Percentiles rank a stretch among this genome's conserved stretches.
phyloP scores from a whole-genome alignment of 2,329 filamentous ascomycete species.

The Sclerotinia glacialis region DNA sequence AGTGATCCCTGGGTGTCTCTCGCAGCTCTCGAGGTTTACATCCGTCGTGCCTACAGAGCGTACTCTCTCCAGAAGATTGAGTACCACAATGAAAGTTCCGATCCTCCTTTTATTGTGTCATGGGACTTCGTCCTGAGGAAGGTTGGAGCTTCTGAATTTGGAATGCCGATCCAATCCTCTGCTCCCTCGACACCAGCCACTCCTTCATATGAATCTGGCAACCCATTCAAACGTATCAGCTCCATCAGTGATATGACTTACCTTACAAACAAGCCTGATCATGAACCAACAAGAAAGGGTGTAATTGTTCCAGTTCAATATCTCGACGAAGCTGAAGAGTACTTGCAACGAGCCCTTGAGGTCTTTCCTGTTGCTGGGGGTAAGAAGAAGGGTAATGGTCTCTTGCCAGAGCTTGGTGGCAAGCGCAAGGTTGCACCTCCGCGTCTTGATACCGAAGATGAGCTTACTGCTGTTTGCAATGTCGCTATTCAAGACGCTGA shows the following conservation, averaged over 20 bases:
- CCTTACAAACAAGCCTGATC: slow-evolving; percentile 66
- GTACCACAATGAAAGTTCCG: slow-evolving; percentile 71
- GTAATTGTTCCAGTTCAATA: slow-evolving; percentile 92
- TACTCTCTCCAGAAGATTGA: slow-evolving; percentile 88
- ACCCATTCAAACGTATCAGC: slow-evolving; percentile 76
- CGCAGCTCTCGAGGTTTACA: slow-evolving; percentile 92
- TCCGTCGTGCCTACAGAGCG: slow-evolving; percentile 93
- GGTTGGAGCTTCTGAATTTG: slow-evolving; percentile 87
- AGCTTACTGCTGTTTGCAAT: slow-evolving; percentile 89
- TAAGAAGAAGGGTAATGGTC: slow-evolving; percentile 57
- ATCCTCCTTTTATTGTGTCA: slow-evolving; percentile 75
- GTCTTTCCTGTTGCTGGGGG: slow-evolving; percentile 62
- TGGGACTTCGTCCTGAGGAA: slow-evolving; percentile 97
- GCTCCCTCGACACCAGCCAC: slow-evolving; percentile 83
- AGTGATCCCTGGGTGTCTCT: slow-evolving; percentile 91
- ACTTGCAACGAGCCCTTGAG: slow-evolving; percentile 79
- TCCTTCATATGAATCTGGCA: slow-evolving; percentile 57
- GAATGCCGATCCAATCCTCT: slow-evolving; percentile 73
- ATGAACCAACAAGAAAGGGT: slow-evolving; percentile 83
- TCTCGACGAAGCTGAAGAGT: slow-evolving; percentile 89
- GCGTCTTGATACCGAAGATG: slow-evolving; percentile 62
- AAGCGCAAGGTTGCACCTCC: slow-evolving; percentile 61
- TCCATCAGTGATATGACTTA: slow-evolving; percentile 98
- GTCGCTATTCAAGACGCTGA: slow-evolving; percentile 88
- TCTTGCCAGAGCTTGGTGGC: slow-evolving; percentile 70